phyloP scores from a whole-genome alignment of 495 filamentous ascomycete species.

The Xylaria scruposa region DNA sequence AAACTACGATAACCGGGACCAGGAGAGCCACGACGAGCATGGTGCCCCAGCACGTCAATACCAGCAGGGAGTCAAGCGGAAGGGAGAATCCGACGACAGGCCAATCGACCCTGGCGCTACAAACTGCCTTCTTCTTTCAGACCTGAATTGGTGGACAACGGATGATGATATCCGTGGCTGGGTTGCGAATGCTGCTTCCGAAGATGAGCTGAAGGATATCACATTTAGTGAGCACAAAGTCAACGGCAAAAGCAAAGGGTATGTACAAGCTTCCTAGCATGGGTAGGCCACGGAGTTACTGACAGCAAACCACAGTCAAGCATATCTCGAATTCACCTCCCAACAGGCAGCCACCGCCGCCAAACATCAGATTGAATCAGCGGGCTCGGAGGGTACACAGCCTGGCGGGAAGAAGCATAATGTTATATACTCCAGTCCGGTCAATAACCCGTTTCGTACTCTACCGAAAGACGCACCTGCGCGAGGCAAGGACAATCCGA shows the following conservation, averaged over 20 bases:
- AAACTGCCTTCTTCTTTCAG: constrained; percentile 80
- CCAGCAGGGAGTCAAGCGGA: constrained; percentile 78
- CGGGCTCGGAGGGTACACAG: constrained; percentile 47
- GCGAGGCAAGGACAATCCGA: constrained; percentile 70
- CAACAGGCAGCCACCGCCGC: constrained; percentile 85
- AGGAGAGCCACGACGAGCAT: constrained; percentile 51
- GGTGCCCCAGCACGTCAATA: constrained; percentile 48
- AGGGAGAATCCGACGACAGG: constrained; percentile 75
- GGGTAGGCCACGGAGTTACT: constrained; percentile 20
- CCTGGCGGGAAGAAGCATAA: constrained; percentile 70
- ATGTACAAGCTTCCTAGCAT: constrained; percentile 40
- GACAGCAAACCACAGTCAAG: constrained; percentile 68
- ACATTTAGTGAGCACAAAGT: constrained; percentile 98
- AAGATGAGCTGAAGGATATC: constrained; percentile 87
- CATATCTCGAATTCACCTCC: constrained; percentile 83
- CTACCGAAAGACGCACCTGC: constrained; percentile 88
- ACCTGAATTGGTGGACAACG: constrained; percentile 95
- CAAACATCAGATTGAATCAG: constrained; percentile 79
- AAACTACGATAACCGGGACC: constrained; percentile 41
- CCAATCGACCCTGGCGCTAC: constrained; percentile 83
- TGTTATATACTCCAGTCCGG: constrained; percentile 77
- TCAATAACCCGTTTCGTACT: constrained; percentile 86
- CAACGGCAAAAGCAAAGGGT: constrained; percentile 98
- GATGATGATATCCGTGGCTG: constrained; percentile 94
- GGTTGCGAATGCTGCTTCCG: constrained; percentile 75